Evolutionary conservation across 768 basidiomycete genomes (phyloP).

Genomic region (Boletus huronensis): DNA sequence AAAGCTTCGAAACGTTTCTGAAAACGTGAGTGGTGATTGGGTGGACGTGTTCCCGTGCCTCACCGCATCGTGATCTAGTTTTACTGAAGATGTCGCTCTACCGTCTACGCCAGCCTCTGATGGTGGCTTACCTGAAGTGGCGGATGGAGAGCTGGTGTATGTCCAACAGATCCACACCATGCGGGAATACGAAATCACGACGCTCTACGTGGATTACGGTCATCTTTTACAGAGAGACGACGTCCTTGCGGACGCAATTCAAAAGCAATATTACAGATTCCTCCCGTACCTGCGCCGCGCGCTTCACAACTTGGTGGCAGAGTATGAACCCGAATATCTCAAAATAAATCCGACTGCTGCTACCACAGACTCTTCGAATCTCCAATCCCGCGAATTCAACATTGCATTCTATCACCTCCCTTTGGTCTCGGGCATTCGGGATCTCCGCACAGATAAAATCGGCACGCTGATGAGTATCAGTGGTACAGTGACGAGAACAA

Average conservation of each 20-base stretch:
- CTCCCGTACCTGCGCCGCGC: slow-evolving; percentile 92
- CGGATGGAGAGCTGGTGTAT: slow-evolving; percentile 71
- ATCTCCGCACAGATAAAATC: slow-evolving; percentile 88
- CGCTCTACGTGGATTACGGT: slow-evolving; percentile 93
- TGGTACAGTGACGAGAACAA: slow-evolving; percentile 96
- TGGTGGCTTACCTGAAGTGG: slow-evolving; percentile 51
- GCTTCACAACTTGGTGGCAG: slow-evolving; percentile 82
- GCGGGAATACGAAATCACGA: slow-evolving; percentile 92
- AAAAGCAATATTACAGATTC: slow-evolving; percentile 95
- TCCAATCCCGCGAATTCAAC: slow-evolving; percentile 90
- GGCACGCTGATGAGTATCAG: slow-evolving; percentile 93
- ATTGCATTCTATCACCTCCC: slow-evolving; percentile 96
- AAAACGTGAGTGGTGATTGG: slow-evolving; percentile 62
- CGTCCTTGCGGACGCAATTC: slow-evolving; percentile 89
- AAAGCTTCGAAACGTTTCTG: slow-evolving; percentile 88
- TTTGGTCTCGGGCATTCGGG: slow-evolving; percentile 90
- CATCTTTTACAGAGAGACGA: slow-evolving; percentile 90
- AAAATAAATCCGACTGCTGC: slow-evolving; percentile 92
- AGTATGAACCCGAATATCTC: slow-evolving; percentile 90
- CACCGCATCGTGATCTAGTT: slow-evolving; percentile 46
- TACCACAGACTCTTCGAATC: slow-evolving; percentile 79
- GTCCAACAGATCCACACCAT: slow-evolving; percentile 93
- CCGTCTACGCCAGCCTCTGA: slow-evolving; percentile 80
- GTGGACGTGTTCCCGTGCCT: not conserved
- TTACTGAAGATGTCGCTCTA: slow-evolving; percentile 75